Base-by-base conservation (phyloP, 768 basidiomycete species). In the Trametes coccinea region DNA sequence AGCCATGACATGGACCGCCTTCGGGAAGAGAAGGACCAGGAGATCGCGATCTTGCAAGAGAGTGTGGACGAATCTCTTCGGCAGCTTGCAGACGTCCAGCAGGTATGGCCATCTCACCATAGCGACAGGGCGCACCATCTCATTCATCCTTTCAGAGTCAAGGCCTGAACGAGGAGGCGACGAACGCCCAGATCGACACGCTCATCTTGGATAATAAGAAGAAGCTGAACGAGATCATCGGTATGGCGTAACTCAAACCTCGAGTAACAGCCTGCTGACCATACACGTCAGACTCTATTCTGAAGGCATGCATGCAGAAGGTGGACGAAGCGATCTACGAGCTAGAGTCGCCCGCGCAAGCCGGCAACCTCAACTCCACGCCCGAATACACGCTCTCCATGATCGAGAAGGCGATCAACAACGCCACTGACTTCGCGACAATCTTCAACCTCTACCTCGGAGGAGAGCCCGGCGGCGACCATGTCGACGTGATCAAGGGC, bases 281-380 rank as follows among this genome's bases (percentile, higher is more conserved):
- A 63, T 57, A 52, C n/a, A 29, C 11, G 56, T 22, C 54, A 95
- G 96, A 99, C 76, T 98, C 96, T 0, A 98, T 98, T 71, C 79
- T 99, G 22, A 93, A 97, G 72, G 92, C 93, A 3, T 98, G 96
- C 73, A 90, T 97, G 33, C 91, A 95, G 67, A 98, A 98, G 75
- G 89, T 99, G 29, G 97, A 99, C 66, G 95, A 98, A 70, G 84
- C 93, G 5, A 92, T 98, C 67, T 99, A 98, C 75, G 97, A 98
- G 74, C 83, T 99, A 44, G 96, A 99, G 74, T 97, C 97, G 3
- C 93, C 94, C 2, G 90, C 92, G 43, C 92, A 94, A 69, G 90
- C 90, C 4, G 97, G 96, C 40, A 98, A 98, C 75, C 83, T 89
- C 67, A 96, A 92, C 71, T 93, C 96, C n/a, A 98, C 97, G 0